Conservation (phyloP, 306 rosid species). For the Fagus crenata region DNA sequence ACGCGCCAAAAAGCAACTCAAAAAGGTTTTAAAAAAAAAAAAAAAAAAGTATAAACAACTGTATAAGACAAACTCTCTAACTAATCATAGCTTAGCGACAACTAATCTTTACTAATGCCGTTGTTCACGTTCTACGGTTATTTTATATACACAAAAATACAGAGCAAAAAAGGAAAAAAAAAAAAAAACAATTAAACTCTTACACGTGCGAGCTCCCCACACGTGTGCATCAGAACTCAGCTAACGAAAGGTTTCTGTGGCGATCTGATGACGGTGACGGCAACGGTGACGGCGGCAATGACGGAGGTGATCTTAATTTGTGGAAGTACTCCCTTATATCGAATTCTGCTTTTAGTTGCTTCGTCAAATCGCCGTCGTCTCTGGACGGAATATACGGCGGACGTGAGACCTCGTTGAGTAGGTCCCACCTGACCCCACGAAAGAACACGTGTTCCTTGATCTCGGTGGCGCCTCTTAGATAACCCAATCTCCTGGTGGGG, state of each 20-base stretch:
- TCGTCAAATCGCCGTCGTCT: constrained; percentile 39
- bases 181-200: constrained; percentile 19
- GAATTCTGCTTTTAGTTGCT: not conserved
- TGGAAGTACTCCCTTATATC: constrained; percentile 56
- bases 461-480: constrained; percentile 64
- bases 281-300: constrained; percentile 59
- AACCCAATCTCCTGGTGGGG: constrained; percentile 70
- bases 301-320: constrained; percentile 51
- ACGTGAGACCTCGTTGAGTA: constrained; percentile 62
- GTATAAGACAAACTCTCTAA: constrained; percentile 29
- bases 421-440: constrained; percentile 77
- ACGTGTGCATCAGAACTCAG: constrained; percentile 46
- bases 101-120: constrained; percentile 26
- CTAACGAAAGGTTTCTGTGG: constrained; percentile 21
- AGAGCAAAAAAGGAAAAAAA: not conserved
- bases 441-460: constrained; percentile 82
- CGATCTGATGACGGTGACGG: constrained; percentile 39
- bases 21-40: constrained; percentile 9
- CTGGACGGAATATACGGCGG: constrained; percentile 76
- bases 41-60: constrained; percentile 16
- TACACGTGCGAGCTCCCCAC: constrained; percentile 34
- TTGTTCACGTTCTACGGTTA: constrained; percentile 39
- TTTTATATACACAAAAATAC: constrained; percentile 33
- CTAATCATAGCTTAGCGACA: constrained; percentile 5
- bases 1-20: constrained; percentile 13